phyloP scores from a whole-genome alignment of 352 stramenopile genomes.

The Globisporangium camurandrum region DNA sequence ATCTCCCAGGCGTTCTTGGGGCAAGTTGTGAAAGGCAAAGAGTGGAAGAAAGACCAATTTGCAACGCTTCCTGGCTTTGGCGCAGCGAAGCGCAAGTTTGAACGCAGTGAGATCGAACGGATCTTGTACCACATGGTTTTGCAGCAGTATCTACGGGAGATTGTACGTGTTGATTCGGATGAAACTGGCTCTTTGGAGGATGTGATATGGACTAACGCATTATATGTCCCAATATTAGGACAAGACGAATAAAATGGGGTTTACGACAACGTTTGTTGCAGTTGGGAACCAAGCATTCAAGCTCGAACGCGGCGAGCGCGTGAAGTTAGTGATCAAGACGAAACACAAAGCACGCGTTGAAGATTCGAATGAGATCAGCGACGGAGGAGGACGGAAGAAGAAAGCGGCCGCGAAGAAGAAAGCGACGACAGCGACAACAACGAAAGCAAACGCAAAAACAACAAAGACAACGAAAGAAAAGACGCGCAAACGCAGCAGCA shows the following conservation, averaged over 20 bases:
- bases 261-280: constrained; percentile 78
- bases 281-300: constrained; percentile 40
- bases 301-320: constrained; percentile 53
- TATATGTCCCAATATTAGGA: too few relatives aligned
- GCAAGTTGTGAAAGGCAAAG: constrained; percentile 51
- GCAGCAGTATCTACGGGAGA: constrained; percentile 71
- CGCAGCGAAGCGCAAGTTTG: constrained; percentile 62
- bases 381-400: constrained; percentile 29
- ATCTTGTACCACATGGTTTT: constrained; percentile 87
- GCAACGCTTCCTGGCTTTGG: constrained; percentile 51
- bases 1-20: constrained; percentile 70
- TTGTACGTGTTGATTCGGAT: constrained; percentile 21
- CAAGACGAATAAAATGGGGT: constrained; percentile 73
- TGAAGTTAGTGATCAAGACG: constrained; percentile 79
- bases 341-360: constrained; percentile 30
- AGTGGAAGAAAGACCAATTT: constrained; percentile 63
- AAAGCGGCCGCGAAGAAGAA: constrained; percentile 19
- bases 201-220: neutral
- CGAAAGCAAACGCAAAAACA: constrained; percentile 15
- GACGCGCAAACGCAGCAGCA: constrained; percentile 28
- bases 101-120: constrained; percentile 71
- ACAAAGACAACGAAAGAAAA: constrained; percentile 12
- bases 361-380: constrained; percentile 9
- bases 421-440: constrained; percentile 1
- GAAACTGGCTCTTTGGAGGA: neutral